Conservation (phyloP, 2,329 filamentous ascomycete genomes). For the Cylindrodendrum hubeiense region DNA sequence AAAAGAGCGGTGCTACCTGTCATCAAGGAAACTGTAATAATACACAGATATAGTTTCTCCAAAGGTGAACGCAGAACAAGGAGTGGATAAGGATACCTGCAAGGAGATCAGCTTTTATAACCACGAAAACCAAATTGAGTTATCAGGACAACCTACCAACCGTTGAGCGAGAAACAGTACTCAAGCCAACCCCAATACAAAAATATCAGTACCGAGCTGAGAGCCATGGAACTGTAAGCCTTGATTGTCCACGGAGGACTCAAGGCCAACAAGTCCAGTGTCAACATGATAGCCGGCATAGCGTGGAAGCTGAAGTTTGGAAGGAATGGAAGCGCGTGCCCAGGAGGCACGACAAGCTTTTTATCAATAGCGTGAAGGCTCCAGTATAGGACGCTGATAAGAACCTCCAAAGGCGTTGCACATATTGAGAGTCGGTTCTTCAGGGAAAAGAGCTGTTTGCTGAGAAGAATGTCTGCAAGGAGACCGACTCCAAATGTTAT, state of each 20-base stretch:
- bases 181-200: constrained; percentile 13
- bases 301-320: constrained; percentile 10
- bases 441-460: neutral
- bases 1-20: neutral
- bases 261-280: constrained; percentile 3
- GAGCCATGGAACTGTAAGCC: neutral
- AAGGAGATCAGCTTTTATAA: no score
- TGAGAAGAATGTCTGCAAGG: neutral
- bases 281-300: constrained; percentile 10
- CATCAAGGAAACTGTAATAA: neutral
- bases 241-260: neutral
- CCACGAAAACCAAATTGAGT: no score
- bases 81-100: constrained; percentile 4
- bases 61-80: neutral
- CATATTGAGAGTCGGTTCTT: constrained; percentile 6
- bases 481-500: constrained; percentile 9
- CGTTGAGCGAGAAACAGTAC: constrained; percentile 2
- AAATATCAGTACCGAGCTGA: neutral
- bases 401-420: neutral
- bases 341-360: constrained; percentile 10
- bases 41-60: neutral
- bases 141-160: neutral
- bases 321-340: constrained; percentile 10
- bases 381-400: constrained; percentile 11
- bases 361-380: constrained; percentile 6